Percentiles rank a stretch among this genome's conserved stretches.
phyloP scores from a whole-genome alignment of 2,329 filamentous ascomycete species.

The Pestalotiopsis sp. region DNA sequence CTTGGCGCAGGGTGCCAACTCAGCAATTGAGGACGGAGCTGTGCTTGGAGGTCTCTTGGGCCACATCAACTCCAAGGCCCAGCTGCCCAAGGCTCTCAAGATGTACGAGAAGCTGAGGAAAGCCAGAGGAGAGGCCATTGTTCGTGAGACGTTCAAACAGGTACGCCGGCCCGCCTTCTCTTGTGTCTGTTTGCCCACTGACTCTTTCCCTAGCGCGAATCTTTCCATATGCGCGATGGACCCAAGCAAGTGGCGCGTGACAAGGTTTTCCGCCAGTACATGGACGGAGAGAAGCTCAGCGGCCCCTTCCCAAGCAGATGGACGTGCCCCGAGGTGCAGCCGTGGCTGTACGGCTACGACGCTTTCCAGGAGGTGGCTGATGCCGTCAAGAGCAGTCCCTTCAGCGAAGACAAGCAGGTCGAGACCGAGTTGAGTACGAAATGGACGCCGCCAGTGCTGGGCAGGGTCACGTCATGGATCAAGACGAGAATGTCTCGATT shows the following conservation, averaged over 20 bases:
- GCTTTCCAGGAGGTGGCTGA: slow-evolving; percentile 55
- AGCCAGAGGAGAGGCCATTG: slow-evolving; percentile 52
- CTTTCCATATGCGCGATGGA: slow-evolving; percentile 55
- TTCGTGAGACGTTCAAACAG: slow-evolving; percentile 60
- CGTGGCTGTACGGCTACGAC: slow-evolving; percentile 67
- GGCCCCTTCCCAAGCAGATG: slow-evolving; percentile 63
- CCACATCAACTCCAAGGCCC: slow-evolving; percentile 43
- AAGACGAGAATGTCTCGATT: slow-evolving; percentile 1
- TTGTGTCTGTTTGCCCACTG: not conserved
- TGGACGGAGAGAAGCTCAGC: slow-evolving; percentile 48
- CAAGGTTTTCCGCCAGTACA: slow-evolving; percentile 53
- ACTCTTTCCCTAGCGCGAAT: slow-evolving; percentile 38
- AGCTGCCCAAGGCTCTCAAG: slow-evolving; percentile 43
- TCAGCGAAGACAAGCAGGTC: slow-evolving; percentile 5
- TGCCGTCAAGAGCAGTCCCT: slow-evolving; percentile 22
- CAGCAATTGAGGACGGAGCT: slow-evolving; percentile 66
- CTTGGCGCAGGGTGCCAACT: slow-evolving; percentile 67
- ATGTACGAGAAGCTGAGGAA: slow-evolving; percentile 50
- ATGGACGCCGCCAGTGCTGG: not conserved
- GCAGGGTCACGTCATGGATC: slow-evolving; percentile 3
- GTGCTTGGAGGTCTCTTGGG: slow-evolving; percentile 61
- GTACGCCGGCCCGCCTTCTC: slow-evolving; percentile 14
- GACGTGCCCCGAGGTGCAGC: slow-evolving; percentile 62
- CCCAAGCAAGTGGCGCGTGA: slow-evolving; percentile 60
- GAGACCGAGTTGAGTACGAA: not conserved